phyloP scores from a whole-genome alignment of 495 filamentous ascomycete species.

The Poronia punctata region DNA sequence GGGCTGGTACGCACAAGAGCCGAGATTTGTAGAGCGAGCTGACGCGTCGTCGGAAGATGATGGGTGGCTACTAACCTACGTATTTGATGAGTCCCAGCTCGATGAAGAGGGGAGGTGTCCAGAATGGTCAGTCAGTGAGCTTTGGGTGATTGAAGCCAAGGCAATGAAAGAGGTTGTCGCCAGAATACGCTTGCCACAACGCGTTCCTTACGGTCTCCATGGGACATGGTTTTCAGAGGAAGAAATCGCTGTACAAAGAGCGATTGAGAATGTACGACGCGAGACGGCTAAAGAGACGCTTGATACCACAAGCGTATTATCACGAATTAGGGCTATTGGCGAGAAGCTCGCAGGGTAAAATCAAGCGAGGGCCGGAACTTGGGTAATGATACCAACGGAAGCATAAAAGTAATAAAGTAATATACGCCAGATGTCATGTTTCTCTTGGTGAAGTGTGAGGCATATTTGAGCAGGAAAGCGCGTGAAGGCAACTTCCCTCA shows the following conservation, averaged over 20 bases:
- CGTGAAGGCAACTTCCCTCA: too few relatives aligned
- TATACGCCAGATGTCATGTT: too few relatives aligned
- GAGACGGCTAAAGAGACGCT: constrained; percentile 10
- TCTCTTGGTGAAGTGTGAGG: too few relatives aligned
- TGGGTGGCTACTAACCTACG: constrained; percentile 55
- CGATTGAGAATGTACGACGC: constrained; percentile 12
- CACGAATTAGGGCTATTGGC: constrained; percentile 11
- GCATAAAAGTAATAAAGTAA: too few relatives aligned
- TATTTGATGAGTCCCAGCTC: constrained; percentile 50
- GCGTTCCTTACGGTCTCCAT: constrained; percentile 62
- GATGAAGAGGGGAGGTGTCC: constrained; percentile 34
- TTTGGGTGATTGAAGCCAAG: constrained; percentile 59
- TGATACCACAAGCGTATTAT: constrained; percentile 12
- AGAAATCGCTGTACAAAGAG: constrained; percentile 40
- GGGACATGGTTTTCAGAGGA: constrained; percentile 57
- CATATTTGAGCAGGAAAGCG: too few relatives aligned
- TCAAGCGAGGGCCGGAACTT: too few relatives aligned
- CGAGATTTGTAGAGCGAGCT: constrained; percentile 49
- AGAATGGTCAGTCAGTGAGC: constrained; percentile 41
- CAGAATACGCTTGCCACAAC: constrained; percentile 49
- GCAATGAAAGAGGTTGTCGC: constrained; percentile 51
- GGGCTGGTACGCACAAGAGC: constrained; percentile 57
- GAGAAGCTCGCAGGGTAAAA: constrained; percentile 17
- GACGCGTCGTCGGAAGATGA: constrained; percentile 43
- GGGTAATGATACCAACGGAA: too few relatives aligned